phyloP scores from a whole-genome alignment of 2,329 filamentous ascomycete species.

The Epichloe gansuensis region DNA sequence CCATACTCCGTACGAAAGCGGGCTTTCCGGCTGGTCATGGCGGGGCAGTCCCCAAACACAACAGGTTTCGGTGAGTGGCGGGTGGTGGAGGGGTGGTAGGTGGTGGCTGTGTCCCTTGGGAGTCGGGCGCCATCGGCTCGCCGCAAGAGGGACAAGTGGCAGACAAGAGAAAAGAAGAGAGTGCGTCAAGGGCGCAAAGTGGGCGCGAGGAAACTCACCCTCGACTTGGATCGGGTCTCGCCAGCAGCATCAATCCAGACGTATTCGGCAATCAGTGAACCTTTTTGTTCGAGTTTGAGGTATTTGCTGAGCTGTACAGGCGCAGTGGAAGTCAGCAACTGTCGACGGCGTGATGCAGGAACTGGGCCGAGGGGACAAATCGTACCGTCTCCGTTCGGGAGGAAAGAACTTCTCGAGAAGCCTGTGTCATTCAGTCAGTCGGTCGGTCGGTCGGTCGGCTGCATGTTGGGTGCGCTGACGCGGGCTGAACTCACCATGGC shows the following conservation, averaged over 20 bases:
- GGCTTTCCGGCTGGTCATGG: not conserved
- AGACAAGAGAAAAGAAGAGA: not conserved
- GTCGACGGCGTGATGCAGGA: not conserved
- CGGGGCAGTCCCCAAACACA: no score
- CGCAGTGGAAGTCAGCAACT: slow-evolving; percentile 12
- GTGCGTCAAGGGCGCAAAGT: not conserved
- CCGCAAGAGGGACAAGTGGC: not conserved
- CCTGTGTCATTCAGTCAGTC: slow-evolving; percentile 7
- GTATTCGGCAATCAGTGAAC: slow-evolving; percentile 84
- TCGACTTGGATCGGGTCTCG: slow-evolving; percentile 85
- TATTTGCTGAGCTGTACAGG: slow-evolving; percentile 71
- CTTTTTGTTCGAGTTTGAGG: slow-evolving; percentile 80
- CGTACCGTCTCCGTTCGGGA: slow-evolving; percentile 24
- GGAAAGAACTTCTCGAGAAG: slow-evolving; percentile 15
- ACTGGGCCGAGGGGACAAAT: not conserved
- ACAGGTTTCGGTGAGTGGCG: not conserved
- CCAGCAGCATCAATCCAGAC: slow-evolving; percentile 85
- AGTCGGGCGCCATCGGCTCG: slow-evolving; percentile 5
- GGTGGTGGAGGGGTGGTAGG: not conserved
- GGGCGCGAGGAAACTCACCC: slow-evolving; percentile 48
- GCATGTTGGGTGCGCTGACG: not conserved
- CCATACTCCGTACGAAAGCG: not conserved
- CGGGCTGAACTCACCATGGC: slow-evolving; percentile 11
- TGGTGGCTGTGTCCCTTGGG: not conserved
- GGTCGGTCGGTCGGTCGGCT: not conserved